Evolutionary conservation across 805 yeast species (phyloP), one percentile per base, ranked within the genome.

Genomic region (Debaryomyces maramus): DNA sequence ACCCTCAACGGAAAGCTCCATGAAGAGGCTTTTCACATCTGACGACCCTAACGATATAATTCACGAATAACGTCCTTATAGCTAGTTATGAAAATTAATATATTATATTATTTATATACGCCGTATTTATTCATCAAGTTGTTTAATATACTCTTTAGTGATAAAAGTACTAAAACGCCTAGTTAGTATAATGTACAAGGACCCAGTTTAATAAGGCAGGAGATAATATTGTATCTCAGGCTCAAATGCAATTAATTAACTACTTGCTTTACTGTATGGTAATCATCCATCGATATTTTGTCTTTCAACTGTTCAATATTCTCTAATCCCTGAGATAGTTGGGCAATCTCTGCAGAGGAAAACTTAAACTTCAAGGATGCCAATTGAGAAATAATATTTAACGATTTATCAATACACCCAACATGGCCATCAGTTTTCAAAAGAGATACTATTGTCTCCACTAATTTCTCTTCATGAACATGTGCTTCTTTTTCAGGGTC

Each of bases 361-460:
- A 82, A 83, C 33, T 60, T 48, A 52, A 72, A 79, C 10, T 67
- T 63, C 38, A 51, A 46, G 6, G 65, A 50, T 15, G 73, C 60
- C 45, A 83, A 59, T 22, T 73, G 73, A 1, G 70, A 52, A 14
- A 84, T 49, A 18, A 82, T 63, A 41, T 72, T 71, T 45, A 83
- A 58, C 0, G 76, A 71, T 56, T 79, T 80, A 48, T 84, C 90
- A 19, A 77, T 65, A 29, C 81, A 64, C 13, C 77, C 77, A 10
- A 77, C 50, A 46, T 78, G 70, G 0, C 62, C 54, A 36, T 68
- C 73, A 4, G 46, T 44, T 17, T 50, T 46, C 23, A 77, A 51
- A 40, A 63, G 45, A 3, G 48, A 33, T 7, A 66, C 44, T 43
- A 78, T 57, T 23, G 55, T 56, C n/a, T 43, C 46, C 4, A 68